Evolutionary conservation across 1,284 basidiomycete genomes (phyloP), one percentile per base, ranked within the genome.

Genomic region (Ustilago cynodontis): DNA sequence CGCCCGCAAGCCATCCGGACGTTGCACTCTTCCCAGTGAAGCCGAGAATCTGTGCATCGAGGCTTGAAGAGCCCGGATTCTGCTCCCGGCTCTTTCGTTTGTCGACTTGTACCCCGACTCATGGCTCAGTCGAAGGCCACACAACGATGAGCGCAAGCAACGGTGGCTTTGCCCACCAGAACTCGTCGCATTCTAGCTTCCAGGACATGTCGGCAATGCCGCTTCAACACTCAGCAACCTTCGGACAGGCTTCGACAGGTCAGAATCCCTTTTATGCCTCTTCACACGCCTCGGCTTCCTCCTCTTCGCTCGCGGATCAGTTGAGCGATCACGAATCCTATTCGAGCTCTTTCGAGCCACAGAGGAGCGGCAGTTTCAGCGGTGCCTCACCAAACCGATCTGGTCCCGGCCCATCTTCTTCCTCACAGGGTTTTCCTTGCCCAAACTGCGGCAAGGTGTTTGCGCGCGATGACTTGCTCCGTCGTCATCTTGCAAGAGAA

Each of bases 371-470:
- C 51, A 64, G 65, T 56, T 72, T 72, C 52, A 51, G 56, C 35
- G 64, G 28, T 7, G 20, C 47, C 3, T 51, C 57, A 1, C 56
- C 73, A 13, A 50, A 49, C 39, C 51, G 73, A 35, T 66, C 61
- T 31, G 73, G 73, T 35, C 74, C 74, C 2, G 74, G 74, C 39
- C 74, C 69, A 18, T 71, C 69, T 5, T 71, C 74, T 13, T 65
- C 68, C 10, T 80, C 74, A 6, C 64, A 64, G 18, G 74, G 74
- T 31, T 77, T 71, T 58, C 59, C 62, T 22, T 77, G 79, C 33
- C 79, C 72, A 43, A 82, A 80, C 62, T 82, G 81, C 66, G 74
- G 74, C 53, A 82, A 82, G 64, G 53, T 43, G 1, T 82, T 82
- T 69, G 77, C 79, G 0, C 67, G 80, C 22, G 78, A 79, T 22